Conservation (phyloP, 805 yeast genomes). For the Sungouiella blattae region DNA sequence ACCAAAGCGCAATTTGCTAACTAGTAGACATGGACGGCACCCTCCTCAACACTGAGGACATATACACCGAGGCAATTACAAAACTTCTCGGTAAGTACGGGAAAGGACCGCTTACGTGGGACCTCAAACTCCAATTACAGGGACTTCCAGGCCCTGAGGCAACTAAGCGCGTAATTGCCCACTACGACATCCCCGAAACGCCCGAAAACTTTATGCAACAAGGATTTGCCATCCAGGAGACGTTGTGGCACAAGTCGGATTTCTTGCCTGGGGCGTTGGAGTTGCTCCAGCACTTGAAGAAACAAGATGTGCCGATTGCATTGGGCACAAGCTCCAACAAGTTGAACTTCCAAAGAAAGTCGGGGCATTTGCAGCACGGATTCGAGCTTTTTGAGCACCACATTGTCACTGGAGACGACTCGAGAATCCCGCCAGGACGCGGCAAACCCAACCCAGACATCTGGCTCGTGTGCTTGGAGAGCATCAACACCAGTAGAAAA, state of each 20-base stretch:
- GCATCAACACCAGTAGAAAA: conserved; percentile 56
- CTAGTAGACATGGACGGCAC: conserved; percentile 91
- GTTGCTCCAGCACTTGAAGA: conserved; percentile 52
- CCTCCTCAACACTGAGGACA: conserved; percentile 84
- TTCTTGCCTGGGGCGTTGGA: conserved; percentile 86
- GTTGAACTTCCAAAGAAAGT: conserved; percentile 64
- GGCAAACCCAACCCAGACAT: conserved; percentile 96
- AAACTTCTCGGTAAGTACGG: conserved; percentile 64
- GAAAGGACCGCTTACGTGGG: conserved; percentile 86
- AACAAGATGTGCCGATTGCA: conserved; percentile 69
- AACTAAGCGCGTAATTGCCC: conserved; percentile 58
- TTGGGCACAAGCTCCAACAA: conserved; percentile 82
- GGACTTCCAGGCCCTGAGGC: conserved; percentile 89
- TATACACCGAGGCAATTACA: conserved; percentile 77
- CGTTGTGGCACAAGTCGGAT: conserved; percentile 57
- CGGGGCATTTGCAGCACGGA: conserved; percentile 61
- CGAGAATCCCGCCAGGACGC: conserved; percentile 73
- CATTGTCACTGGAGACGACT: conserved; percentile 85
- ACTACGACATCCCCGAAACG: conserved; percentile 61
- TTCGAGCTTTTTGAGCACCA: conserved; percentile 62
- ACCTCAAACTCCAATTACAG: conserved; percentile 78
- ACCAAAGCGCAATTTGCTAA: too few relatives aligned
- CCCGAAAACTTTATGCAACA: conserved; percentile 58
- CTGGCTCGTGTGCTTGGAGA: conserved; percentile 76
- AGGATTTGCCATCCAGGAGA: conserved; percentile 53